Base-by-base conservation (phyloP, 192 early-diverging fungal genomes). In the Backusella westeae region DNA sequence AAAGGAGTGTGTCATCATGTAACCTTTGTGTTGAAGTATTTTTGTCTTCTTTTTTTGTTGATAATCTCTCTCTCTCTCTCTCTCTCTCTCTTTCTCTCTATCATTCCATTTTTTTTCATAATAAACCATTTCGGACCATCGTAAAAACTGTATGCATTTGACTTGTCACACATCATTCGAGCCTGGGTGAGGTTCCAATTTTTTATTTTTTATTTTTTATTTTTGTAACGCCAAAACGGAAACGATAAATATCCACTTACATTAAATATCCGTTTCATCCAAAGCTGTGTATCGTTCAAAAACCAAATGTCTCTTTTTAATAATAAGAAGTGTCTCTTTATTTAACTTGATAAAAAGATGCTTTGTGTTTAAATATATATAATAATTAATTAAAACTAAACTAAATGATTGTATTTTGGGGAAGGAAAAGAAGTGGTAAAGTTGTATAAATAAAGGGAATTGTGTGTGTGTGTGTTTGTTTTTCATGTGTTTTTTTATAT, bases 1-100 rank as follows among this genome's bases (percentile, higher is more conserved):
- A 6, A 74, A 77, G 34, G 72, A 78, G 14, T 82, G 81, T 75
- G 14, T 72, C 35, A 71, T 82, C 19, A 78, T 78, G 81, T 82
- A 38, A n/a, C 4, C 32, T 32, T 32, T 39, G 38, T 39, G 38
- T 8, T 39, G 9, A 12, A 39, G 1, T 39, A 39, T 39, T 39
- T 10, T 10, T 39, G 1, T 39, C 8, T 39, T 39, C 9, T 10
- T 39, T 10, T 39, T 39, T 39, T 12, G 38, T 39, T 39, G 32
- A 32, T 32, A 32, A 32, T 32, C 29, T 32, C 29, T 39, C 10
- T 44, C 42, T 44, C 42, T 44, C 15, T 15, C 38, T 39, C 38
- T 12, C 14, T 15, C 14, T 44, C 4, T 44, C 0, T 10, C 38
- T 10, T 0, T 9, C 9, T 39, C 38, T 39, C 38, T 12, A 39